These are phyloP conservation scores for Marasmius oreades DNA, from an alignment of 1,284 basidiomycete species.

Conservation along the genomic window DNA sequence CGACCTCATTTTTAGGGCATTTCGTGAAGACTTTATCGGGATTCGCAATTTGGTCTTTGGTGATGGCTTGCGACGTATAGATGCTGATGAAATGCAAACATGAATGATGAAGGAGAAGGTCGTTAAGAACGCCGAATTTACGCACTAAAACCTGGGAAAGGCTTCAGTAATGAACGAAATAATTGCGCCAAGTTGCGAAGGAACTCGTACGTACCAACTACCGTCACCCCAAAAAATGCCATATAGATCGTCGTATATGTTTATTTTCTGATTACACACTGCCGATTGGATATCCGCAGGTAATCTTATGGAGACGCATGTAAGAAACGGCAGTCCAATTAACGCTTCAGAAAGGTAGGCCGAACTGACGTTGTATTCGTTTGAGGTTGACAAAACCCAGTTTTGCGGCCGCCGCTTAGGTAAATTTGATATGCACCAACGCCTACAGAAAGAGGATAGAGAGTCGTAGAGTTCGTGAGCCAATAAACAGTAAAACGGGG, in stretches of 20 bases:
- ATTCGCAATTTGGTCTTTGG: conserved; percentile 16
- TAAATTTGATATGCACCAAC: conserved; percentile 11
- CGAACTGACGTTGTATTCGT: conserved; percentile 19
- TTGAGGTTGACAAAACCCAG: conserved; percentile 16
- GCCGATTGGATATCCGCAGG: conserved; percentile 18
- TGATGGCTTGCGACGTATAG: conserved; percentile 20
- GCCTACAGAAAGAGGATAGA: conserved; percentile 3
- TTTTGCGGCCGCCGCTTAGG: conserved; percentile 3
- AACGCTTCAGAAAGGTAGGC: background rate
- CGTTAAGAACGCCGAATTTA: background rate
- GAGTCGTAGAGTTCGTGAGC: background rate
- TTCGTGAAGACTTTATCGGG: conserved; percentile 26
- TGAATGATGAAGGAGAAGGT: background rate
- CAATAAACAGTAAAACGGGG: background rate
- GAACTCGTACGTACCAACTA: conserved; percentile 14
- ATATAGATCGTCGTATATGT: conserved; percentile 21
- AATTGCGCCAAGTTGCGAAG: too few species aligned
- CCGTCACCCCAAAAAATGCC: conserved; percentile 19
- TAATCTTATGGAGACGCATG: too few species aligned
- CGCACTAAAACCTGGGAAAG: conserved; percentile 16
- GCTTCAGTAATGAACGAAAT: background rate
- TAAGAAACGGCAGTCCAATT: background rate
- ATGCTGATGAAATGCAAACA: conserved; percentile 11
- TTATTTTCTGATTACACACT: conserved; percentile 20
- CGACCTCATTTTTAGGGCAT: conserved; percentile 13